phyloP scores from a whole-genome alignment of 2,329 filamentous ascomycete genomes.

The Emmonsiellopsis sp. region DNA sequence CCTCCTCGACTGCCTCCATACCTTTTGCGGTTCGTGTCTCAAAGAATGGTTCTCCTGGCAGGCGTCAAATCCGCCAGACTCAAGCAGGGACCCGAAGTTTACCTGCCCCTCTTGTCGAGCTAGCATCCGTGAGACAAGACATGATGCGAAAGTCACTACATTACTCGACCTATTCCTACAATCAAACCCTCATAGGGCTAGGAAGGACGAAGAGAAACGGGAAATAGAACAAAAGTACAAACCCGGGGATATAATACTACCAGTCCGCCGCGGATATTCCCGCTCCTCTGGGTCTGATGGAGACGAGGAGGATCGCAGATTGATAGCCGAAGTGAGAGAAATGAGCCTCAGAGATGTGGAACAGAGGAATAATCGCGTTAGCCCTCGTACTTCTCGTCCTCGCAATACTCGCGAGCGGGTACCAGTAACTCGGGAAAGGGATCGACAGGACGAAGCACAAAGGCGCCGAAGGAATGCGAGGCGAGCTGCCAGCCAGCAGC shows the following conservation, averaged over 20 bases:
- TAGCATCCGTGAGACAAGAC: slow-evolving; percentile 72
- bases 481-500: slow-evolving; percentile 14
- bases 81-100: slow-evolving; percentile 48
- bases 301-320: slow-evolving; percentile 58
- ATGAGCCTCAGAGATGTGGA: slow-evolving; percentile 54
- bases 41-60: slow-evolving; percentile 95
- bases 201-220: slow-evolving; percentile 61
- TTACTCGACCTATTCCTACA: slow-evolving; percentile 80
- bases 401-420: slow-evolving; percentile 24
- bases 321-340: slow-evolving; percentile 63
- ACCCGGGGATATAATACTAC: slow-evolving; percentile 72
- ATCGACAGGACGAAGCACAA: slow-evolving; percentile 31
- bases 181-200: slow-evolving; percentile 67
- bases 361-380: slow-evolving; percentile 15
- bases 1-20: slow-evolving; percentile 86
- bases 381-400: slow-evolving; percentile 20
- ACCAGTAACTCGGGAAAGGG: slow-evolving; percentile 29
- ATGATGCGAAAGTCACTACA: slow-evolving; percentile 84
- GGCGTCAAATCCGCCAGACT: slow-evolving; percentile 45
- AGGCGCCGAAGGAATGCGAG: slow-evolving; percentile 20
- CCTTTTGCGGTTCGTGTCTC: slow-evolving; percentile 88
- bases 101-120: slow-evolving; percentile 93
- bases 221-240: slow-evolving; percentile 70
- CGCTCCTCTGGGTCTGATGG: slow-evolving; percentile 29
- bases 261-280: slow-evolving; percentile 31